Conservation (phyloP, 164 flowering plant species). For the Vitis rupestris region DNA sequence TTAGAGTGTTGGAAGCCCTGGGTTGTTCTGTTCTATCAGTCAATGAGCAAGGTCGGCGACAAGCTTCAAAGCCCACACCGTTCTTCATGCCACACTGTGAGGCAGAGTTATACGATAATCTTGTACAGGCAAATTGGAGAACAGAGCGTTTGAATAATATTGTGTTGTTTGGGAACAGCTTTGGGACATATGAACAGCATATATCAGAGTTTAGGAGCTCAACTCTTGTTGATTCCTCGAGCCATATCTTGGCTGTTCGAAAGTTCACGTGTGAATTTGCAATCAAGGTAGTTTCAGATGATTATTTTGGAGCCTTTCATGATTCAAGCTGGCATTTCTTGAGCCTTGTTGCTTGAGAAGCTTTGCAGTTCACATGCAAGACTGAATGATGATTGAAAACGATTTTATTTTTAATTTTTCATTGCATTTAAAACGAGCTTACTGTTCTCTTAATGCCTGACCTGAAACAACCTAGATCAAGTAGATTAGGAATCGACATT, state of each 20-base stretch:
- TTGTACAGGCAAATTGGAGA: neutral
- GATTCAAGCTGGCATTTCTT: constrained; percentile 93
- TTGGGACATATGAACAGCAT: constrained; percentile 42
- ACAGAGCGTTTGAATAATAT: constrained; percentile 7
- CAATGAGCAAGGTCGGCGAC: constrained; percentile 71
- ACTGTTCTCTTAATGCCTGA: too few species aligned
- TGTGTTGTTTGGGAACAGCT: constrained; percentile 78
- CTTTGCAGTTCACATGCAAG: too few species aligned
- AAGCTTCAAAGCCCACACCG: constrained; percentile 53
- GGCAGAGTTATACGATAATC: constrained; percentile 70
- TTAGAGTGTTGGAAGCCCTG: constrained; percentile 51
- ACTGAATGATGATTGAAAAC: too few species aligned
- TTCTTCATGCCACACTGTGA: constrained; percentile 97
- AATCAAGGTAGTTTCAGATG: constrained; percentile 50
- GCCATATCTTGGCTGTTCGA: constrained; percentile 43
- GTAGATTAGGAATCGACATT: neutral
- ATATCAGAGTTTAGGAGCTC: constrained; percentile 31
- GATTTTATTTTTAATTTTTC: too few species aligned
- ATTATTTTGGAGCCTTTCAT: constrained; percentile 63
- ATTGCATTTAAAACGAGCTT: neutral
- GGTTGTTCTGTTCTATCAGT: constrained; percentile 62
- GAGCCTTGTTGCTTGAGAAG: constrained; percentile 21
- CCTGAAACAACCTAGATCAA: neutral
- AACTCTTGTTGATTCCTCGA: constrained; percentile 23
- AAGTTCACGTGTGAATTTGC: constrained; percentile 44